Conservation (phyloP, 768 basidiomycete species). For the Suillus luteus region DNA sequence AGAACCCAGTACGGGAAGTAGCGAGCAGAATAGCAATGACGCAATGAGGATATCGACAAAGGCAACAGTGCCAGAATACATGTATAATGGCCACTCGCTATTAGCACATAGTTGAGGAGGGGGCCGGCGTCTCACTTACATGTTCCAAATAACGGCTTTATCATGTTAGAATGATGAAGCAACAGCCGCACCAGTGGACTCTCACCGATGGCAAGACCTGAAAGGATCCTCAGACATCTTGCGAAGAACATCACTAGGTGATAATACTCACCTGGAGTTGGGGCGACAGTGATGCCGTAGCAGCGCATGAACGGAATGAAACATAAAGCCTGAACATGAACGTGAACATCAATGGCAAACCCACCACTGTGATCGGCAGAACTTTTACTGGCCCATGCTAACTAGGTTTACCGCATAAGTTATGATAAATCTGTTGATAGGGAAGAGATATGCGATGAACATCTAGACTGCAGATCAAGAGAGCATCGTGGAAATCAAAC, state of each 20-base stretch:
- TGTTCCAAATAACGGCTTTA: background rate
- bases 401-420: background rate
- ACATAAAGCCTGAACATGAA: background rate
- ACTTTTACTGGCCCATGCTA: background rate
- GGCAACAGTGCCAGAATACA: background rate
- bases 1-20: background rate
- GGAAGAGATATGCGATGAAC: background rate
- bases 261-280: background rate
- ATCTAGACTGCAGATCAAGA: background rate
- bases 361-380: background rate
- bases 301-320: background rate
- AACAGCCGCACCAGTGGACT: background rate
- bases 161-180: background rate
- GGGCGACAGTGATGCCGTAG: background rate
- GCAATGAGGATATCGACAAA: background rate
- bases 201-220: background rate
- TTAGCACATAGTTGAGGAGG: background rate
- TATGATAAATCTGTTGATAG: background rate
- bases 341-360: background rate
- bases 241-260: no score
- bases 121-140: background rate
- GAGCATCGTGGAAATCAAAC: background rate
- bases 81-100: background rate
- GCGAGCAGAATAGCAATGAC: slow-evolving; percentile 5
- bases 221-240: background rate